These are phyloP conservation scores for Pseudonitzschia delicatissima DNA, from an alignment of 108 stramenopile genomes.

Conservation along the genomic window DNA sequence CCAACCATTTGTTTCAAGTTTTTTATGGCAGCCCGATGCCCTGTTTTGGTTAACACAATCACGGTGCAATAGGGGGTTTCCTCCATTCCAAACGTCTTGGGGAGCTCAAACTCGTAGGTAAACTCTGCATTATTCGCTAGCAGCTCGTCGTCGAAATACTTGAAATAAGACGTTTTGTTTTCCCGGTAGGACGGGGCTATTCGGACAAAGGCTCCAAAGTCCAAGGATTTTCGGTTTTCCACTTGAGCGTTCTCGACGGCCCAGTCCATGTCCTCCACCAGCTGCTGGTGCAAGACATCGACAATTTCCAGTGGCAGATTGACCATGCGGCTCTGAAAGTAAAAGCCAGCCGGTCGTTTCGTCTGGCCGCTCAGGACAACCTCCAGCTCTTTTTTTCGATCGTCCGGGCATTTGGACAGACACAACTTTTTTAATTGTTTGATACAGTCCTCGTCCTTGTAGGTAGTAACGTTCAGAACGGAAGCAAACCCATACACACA, in stretches of 20 bases:
- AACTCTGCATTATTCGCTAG: slow-evolving; percentile 77
- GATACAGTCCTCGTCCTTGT: slow-evolving; percentile 46
- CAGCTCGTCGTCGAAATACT: slow-evolving; percentile 85
- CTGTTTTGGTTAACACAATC: slow-evolving; percentile 80
- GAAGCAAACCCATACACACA: slow-evolving; percentile 83
- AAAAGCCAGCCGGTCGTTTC: slow-evolving; percentile 79
- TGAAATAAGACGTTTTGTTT: slow-evolving; percentile 41
- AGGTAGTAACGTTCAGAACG: slow-evolving; percentile 73
- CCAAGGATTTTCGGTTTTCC: slow-evolving; percentile 64
- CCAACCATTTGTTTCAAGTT: slow-evolving; percentile 58
- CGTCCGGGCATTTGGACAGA: slow-evolving; percentile 58
- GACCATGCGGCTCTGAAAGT: slow-evolving; percentile 81
- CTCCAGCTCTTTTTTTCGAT: slow-evolving; percentile 66
- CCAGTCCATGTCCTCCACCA: slow-evolving; percentile 83
- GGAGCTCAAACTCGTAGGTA: slow-evolving; percentile 59
- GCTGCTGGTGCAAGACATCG: slow-evolving; percentile 72
- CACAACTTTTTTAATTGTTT: slow-evolving; percentile 55
- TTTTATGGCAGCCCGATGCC: slow-evolving; percentile 77
- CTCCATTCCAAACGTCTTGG: slow-evolving; percentile 56
- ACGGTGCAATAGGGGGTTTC: slow-evolving; percentile 57
- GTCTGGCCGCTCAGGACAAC: slow-evolving; percentile 72
- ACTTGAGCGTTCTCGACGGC: slow-evolving; percentile 56
- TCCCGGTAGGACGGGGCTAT: slow-evolving; percentile 56
- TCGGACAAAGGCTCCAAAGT: slow-evolving; percentile 80
- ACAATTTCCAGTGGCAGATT: slow-evolving; percentile 82